Conservation (phyloP, 208 protist species). For the Crithidia fasciculata region DNA sequence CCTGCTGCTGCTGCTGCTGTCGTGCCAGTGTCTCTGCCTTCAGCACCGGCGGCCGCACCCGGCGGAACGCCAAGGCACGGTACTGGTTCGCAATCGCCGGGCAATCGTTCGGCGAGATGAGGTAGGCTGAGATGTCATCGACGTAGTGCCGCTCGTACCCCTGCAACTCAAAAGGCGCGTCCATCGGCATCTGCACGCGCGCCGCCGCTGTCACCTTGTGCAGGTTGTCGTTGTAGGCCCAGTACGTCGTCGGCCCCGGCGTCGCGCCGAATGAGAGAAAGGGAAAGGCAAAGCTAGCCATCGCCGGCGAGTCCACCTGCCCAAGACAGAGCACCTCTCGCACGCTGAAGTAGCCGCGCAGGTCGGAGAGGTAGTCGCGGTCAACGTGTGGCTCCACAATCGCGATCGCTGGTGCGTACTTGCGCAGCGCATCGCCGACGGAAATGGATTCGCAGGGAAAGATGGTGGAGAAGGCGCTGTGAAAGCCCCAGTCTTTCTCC, state of each 20-base stretch:
- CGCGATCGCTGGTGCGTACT: slow-evolving; percentile 61
- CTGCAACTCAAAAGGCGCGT: slow-evolving; percentile 66
- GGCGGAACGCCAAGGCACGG: slow-evolving; percentile 59
- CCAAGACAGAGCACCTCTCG: slow-evolving; percentile 72
- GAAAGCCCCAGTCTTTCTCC: slow-evolving; percentile 17
- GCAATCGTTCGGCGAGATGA: slow-evolving; percentile 70
- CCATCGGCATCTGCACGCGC: slow-evolving; percentile 69
- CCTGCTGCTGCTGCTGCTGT: not conserved
- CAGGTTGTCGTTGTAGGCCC: slow-evolving; percentile 75
- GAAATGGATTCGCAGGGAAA: slow-evolving; percentile 65
- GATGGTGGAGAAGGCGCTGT: slow-evolving; percentile 31
- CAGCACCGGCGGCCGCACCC: slow-evolving; percentile 49
- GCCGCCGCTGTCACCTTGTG: slow-evolving; percentile 48
- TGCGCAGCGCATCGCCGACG: slow-evolving; percentile 65
- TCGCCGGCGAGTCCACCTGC: slow-evolving; percentile 72
- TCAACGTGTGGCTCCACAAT: slow-evolving; percentile 81
- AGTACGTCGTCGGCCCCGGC: slow-evolving; percentile 75
- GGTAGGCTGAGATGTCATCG: slow-evolving; percentile 65
- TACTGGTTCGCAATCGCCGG: slow-evolving; percentile 48
- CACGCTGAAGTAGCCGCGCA: slow-evolving; percentile 75
- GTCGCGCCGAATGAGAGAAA: slow-evolving; percentile 76
- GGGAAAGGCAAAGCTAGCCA: slow-evolving; percentile 73
- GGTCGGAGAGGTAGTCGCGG: slow-evolving; percentile 66
- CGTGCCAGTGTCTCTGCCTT: slow-evolving; percentile 6
- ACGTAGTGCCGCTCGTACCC: slow-evolving; percentile 63